These are phyloP conservation scores for Botrytis squamosa DNA, from an alignment of 2,329 filamentous ascomycete genomes.

Conservation along the genomic window DNA sequence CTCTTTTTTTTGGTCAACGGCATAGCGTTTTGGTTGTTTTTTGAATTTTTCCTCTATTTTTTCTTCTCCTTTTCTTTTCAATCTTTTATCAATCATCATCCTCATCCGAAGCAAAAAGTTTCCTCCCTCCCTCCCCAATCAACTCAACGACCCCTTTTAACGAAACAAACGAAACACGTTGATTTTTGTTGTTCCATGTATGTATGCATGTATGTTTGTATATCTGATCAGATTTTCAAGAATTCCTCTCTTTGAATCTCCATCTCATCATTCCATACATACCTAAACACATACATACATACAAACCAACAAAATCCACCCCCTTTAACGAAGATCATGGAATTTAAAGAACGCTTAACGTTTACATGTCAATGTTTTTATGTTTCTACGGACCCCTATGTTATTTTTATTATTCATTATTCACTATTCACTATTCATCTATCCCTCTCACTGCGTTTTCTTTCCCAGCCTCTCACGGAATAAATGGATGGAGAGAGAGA, in stretches of 20 bases:
- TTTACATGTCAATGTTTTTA: constrained; percentile 28
- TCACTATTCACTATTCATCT: constrained; percentile 16
- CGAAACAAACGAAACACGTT: constrained; percentile 22
- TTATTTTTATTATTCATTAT: constrained; percentile 24
- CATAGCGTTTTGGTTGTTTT: constrained; percentile 5
- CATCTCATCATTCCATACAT: no score
- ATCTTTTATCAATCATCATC: neutral
- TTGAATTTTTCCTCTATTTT: neutral
- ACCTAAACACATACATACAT: no score
- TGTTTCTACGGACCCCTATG: constrained; percentile 21
- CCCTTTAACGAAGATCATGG: constrained; percentile 35
- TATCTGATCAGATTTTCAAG: neutral
- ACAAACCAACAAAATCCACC: no score
- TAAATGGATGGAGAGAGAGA: no score
- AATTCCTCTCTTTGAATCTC: no score
- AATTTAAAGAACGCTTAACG: constrained; percentile 17
- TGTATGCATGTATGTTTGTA: no score
- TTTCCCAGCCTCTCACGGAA: no score
- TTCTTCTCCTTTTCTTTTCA: neutral
- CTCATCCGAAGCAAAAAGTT: neutral
- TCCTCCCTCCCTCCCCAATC: neutral
- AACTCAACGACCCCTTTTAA: neutral
- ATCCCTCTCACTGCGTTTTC: neutral
- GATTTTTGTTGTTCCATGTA: neutral
- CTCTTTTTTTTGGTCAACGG: neutral